phyloP scores from a whole-genome alignment of 805 yeast species.

The Kodamaea laetipori region DNA sequence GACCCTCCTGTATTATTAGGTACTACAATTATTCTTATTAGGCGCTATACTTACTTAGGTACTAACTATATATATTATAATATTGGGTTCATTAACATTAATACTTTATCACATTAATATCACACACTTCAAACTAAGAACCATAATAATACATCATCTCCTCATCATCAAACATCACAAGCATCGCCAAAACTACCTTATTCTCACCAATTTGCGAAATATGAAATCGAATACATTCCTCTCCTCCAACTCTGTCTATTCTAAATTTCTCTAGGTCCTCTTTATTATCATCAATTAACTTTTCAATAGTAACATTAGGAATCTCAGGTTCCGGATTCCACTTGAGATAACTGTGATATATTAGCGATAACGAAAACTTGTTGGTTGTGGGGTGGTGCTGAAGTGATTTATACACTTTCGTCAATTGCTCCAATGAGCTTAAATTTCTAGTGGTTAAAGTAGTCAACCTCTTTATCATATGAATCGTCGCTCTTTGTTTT shows the following conservation, averaged over 20 bases:
- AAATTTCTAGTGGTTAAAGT: neutral
- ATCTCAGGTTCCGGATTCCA: neutral
- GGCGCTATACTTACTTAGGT: no score
- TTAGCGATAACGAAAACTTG: neutral
- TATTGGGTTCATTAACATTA: no score
- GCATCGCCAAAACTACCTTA: neutral
- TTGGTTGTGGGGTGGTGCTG: neutral
- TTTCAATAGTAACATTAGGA: neutral
- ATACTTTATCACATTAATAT: no score
- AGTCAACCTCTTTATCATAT: neutral
- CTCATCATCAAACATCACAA: conserved; percentile 1
- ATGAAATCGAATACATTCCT: neutral
- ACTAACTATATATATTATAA: no score
- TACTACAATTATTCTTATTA: no score
- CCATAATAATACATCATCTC: conserved; percentile 4
- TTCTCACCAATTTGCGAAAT: neutral
- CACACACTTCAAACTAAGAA: no score
- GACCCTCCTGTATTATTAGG: no score
- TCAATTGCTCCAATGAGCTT: neutral
- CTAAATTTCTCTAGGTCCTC: neutral
- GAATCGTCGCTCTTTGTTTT: neutral
- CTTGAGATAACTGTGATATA: neutral
- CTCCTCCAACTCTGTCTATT: neutral
- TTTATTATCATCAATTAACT: neutral
- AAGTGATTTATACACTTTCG: neutral